Base-by-base conservation (phyloP, 192 early-diverging fungal genomes). In the Radiomyces spectabilis region DNA sequence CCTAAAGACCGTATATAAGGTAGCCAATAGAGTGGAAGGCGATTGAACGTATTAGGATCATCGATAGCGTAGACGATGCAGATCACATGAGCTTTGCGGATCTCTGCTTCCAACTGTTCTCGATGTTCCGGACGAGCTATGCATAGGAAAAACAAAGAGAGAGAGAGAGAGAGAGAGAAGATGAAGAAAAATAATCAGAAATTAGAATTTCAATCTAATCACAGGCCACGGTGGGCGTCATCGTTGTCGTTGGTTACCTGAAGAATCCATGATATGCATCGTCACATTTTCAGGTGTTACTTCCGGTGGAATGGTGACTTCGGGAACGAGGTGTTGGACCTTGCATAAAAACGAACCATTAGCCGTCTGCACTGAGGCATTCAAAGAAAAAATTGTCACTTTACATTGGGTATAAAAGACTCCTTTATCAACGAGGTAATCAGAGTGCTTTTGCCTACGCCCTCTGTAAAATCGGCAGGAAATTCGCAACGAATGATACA, bases 281-380 rank as follows among this genome's bases (percentile, higher is more conserved):
- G 94, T 97, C 8, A 94, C 93, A 52, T 93, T 91, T 53, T 97
- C 97, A 1, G 91, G 83, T 27, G 95, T 94, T 61, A 96, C 90
- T 61, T 99, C 94, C 30, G 97, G 93, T 37, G 97, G 97, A 56
- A 99, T 99, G 12, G 95, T 99, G n/a, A 99, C 94, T 65, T 99
- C 97, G n/a, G 97, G 94, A 49, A 99, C 91, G 16, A 97, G 90
- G 60, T 94, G 88, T 71, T 97, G 97, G 24, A 94, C 87, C 90
- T 94, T 51, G n/a, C 2, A 37, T 22, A 52, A 34, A 33, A 24
- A 3, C 15, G 21, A 2, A 19, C 13, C 12, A 43, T 13, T n/a
- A 15, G 19, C 27, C 13, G 27, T 50, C 5, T 47, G 8, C 25
- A 1, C 38, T 10, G 12, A 12, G 10, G 30, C 12, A 13, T 29